phyloP scores from a whole-genome alignment of 2,329 filamentous ascomycete genomes.

The Aspergillus brunneoviolaceus region DNA sequence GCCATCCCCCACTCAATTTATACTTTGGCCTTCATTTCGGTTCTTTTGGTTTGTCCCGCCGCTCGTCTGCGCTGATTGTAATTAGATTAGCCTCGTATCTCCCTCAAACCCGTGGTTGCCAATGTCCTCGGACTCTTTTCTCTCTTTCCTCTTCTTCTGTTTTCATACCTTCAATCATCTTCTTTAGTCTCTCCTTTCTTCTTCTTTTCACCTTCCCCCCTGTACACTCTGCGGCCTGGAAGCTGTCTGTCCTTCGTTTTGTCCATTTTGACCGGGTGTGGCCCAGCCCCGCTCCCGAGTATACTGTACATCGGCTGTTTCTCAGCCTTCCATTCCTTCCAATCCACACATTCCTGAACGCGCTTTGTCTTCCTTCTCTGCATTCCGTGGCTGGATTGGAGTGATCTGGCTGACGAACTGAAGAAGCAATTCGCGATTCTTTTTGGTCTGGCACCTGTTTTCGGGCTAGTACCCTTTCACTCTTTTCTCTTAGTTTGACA shows the following conservation, averaged over 20 bases:
- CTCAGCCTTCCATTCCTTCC: constrained; percentile 21
- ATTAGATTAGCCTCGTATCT: constrained; percentile 11
- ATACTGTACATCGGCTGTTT: constrained; percentile 11
- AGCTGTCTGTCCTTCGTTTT: constrained; percentile 39
- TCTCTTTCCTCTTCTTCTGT: constrained; percentile 2
- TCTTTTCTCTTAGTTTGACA: neutral
- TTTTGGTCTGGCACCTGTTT: neutral
- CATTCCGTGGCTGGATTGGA: constrained; percentile 10
- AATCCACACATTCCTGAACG: constrained; percentile 22
- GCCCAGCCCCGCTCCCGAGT: constrained; percentile 13
- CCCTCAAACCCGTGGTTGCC: neutral
- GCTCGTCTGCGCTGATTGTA: constrained; percentile 9
- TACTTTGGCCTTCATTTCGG: constrained; percentile 23
- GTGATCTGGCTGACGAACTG: neutral
- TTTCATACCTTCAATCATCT: constrained; percentile 6
- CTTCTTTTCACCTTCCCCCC: constrained; percentile 11
- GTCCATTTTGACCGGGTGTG: constrained; percentile 25
- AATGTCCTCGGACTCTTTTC: neutral
- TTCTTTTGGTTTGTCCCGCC: constrained; percentile 11
- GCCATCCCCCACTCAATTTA: constrained; percentile 7
- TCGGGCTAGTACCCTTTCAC: neutral
- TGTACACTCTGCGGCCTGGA: constrained; percentile 28
- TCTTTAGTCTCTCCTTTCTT: neutral
- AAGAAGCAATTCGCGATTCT: neutral
- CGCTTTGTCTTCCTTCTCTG: constrained; percentile 17